These are phyloP conservation scores for Polytrichum commune DNA, from an alignment of 225 moss, liverwort and hornwort species.

Conservation along the genomic window DNA sequence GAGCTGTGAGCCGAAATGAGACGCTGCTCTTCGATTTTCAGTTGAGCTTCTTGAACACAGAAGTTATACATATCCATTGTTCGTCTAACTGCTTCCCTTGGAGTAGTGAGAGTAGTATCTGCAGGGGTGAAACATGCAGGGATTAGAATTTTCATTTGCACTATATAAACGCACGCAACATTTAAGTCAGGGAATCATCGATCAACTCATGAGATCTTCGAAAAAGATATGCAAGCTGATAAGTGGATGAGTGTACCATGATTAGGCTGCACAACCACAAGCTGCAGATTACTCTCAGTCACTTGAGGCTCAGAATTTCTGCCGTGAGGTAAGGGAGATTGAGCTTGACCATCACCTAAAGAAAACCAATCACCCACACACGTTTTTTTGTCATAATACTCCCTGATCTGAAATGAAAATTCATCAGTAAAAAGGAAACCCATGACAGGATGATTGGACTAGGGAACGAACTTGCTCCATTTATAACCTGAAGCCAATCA, in stretches of 20 bases:
- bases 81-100: slow-evolving; percentile 28
- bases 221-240: background rate
- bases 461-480: no score
- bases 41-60: slow-evolving; percentile 26
- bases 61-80: slow-evolving; percentile 25
- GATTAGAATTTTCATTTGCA: no score
- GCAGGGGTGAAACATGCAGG: slow-evolving; percentile 5
- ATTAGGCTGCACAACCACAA: slow-evolving; percentile 16
- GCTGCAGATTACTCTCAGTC: slow-evolving; percentile 3
- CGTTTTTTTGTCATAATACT: background rate
- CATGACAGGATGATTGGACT: no score
- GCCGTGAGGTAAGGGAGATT: no score
- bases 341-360: no score
- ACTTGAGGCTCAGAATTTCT: slow-evolving; percentile 6
- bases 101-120: slow-evolving; percentile 38
- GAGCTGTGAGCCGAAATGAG: slow-evolving; percentile 16
- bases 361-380: background rate
- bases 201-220: background rate
- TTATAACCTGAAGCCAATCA: no score
- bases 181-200: background rate
- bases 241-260: slow-evolving; percentile 10
- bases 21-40: slow-evolving; percentile 11
- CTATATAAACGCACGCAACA: background rate
- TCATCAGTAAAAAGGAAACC: no score
- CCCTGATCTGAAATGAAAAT: background rate